Base-by-base conservation (phyloP, 2,329 filamentous ascomycete species). In the Colletotrichum gigasporum region DNA sequence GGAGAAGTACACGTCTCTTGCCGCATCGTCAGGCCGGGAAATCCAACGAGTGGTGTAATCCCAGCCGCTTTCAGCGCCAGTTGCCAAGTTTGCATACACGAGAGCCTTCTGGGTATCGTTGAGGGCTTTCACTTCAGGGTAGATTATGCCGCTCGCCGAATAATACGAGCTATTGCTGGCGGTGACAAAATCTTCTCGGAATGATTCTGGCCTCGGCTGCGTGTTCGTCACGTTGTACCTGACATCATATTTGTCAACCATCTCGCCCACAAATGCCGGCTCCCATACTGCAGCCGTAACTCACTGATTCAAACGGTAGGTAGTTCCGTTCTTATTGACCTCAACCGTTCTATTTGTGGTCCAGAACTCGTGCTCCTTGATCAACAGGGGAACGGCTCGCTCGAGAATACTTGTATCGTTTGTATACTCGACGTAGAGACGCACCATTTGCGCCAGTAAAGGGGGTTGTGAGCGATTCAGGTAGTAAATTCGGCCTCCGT, bases 401-500 rank as follows among this genome's bases (percentile, higher is more conserved):
- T 86, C 80, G 0, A 91, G 77, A 22, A 91, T 83, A 45, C 80
- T 83, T 0, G 83, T 85, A 69, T 91, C 88, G 48, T 89, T 85
- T 26, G 88, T 90, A 71, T 90, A 83, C 62, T 90, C 83, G 32
- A 91, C 76, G 67, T 91, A 91, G 12, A 81, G 75, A 67, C 84
- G 84, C 54, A 91, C 84, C 89, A 91, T 91, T 73, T 87, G 85
- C 2, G 89, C 81, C 53, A 91, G 76, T 45, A 91, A 73, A 2
- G 89, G 89, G 16, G 89, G 89, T 74, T 91, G 89, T 2, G 87
- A 90, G 28, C 89, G 83, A 72, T 91, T 90, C 57, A 90, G 80
- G 68, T 91, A 91, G 78, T 91, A 91, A 24, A 86, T 70, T 12
- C 89, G 80, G n/a, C 87, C 87, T 7, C 89, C 89, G 64, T 91